Evolutionary conservation across 2,329 filamentous ascomycete genomes (phyloP), one percentile per base, ranked within the genome.

Genomic region (Fusarium dimerum): DNA sequence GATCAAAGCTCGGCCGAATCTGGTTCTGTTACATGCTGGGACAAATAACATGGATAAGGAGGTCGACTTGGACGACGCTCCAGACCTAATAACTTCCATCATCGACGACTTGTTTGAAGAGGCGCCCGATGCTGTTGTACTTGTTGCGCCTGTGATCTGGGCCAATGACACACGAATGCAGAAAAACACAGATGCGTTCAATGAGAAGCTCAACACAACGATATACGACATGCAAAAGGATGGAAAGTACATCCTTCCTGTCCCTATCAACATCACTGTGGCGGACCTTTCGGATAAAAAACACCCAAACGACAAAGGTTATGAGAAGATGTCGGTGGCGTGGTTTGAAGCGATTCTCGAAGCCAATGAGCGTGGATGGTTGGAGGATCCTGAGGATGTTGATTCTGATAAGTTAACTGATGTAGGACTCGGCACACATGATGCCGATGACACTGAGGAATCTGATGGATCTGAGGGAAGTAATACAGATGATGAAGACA

Each of bases 11-110:
- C 50, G 57, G 2, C 57, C 57, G 1, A 57, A 60, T 0, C 45
- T 60, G 16, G 56, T 60, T 9, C 57, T 60, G 3, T 50, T 60
- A 2, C 57, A 60, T 11, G 57, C 53, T 7, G 57, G 57, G 4
- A 60, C 57, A 2, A 60, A 60, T 10, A 60, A 60, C 8, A 60
- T 60, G 57, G 53, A 60, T 7, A 17, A 38, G 17, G 45, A 40
- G 6, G 12, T 32, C 16, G 43, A 51, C 32, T 12, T 36, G 13
- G 32, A 36, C 32, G 13, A 11, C 4, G 32, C 32, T 36, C 6
- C 52, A 40, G 59, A 26, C 1, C 50, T 60, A 4, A 41, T 58
- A 17, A 40, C 42, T 3, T 47, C 55, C 0, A 55, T 59, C 2
- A 48, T 60, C 15, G 48, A 57, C 9, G 54, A 51, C 1, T 45